Conservation (phyloP, 169 alveolate genomes). For the Plasmodium berghei region DNA sequence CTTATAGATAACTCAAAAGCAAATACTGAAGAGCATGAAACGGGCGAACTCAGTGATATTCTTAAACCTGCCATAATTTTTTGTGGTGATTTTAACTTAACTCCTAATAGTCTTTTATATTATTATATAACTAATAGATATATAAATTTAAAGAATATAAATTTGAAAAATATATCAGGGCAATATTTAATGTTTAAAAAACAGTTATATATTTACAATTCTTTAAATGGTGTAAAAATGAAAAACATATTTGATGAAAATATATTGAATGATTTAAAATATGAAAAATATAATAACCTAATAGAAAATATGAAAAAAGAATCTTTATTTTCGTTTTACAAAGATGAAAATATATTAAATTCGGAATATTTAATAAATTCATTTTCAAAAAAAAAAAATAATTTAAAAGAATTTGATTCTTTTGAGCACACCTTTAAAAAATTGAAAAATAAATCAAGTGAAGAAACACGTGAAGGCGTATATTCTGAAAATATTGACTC, state of each 20-base stretch:
- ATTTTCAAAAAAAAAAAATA: not conserved
- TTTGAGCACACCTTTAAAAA: not conserved
- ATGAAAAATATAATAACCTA: constrained; percentile 16
- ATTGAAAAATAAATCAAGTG: constrained; percentile 4
- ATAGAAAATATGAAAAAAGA: constrained; percentile 40
- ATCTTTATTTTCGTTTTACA: constrained; percentile 49
- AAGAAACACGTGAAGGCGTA: not conserved
- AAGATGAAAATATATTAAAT: constrained; percentile 39
- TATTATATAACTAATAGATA: constrained; percentile 81
- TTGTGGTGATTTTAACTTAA: constrained; percentile 86
- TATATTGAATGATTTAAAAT: constrained; percentile 40
- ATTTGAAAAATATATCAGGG: constrained; percentile 80
- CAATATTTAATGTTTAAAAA: constrained; percentile 85
- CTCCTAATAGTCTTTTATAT: constrained; percentile 85
- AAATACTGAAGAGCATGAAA: constrained; percentile 5
- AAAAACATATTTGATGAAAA: constrained; percentile 64
- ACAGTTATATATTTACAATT: constrained; percentile 53
- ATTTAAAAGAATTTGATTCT: constrained; percentile 24
- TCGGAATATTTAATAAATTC: constrained; percentile 32
- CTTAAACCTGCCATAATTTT: constrained; percentile 80
- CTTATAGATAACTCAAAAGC: not conserved
- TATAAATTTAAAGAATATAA: constrained; percentile 79
- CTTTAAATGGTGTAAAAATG: constrained; percentile 36
- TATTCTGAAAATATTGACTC: not conserved
- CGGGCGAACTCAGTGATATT: constrained; percentile 1